Conservation (phyloP, 2,329 filamentous ascomycete genomes). For the Scytalidium sp. region DNA sequence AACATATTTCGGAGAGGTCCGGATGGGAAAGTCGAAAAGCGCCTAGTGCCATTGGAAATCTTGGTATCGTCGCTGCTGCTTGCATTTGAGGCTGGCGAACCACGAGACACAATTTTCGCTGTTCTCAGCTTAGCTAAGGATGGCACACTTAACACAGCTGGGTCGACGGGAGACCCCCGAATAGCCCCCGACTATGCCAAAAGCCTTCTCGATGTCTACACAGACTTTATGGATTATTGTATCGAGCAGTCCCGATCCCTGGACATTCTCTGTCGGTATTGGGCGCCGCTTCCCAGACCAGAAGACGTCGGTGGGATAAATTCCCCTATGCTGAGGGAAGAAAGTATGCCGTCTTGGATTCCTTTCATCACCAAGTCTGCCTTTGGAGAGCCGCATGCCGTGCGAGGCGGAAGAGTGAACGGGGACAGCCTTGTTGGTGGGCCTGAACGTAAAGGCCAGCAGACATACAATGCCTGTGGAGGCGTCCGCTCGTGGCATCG, state of each 20-base stretch:
- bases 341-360: slow-evolving; percentile 15
- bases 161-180: slow-evolving; percentile 7
- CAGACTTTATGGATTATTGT: slow-evolving; percentile 21
- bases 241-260: slow-evolving; percentile 17
- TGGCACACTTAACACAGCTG: background rate
- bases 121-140: slow-evolving; percentile 16
- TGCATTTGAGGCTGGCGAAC: slow-evolving; percentile 15
- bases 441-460: slow-evolving; percentile 4
- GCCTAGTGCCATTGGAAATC: slow-evolving; percentile 11
- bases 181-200: slow-evolving; percentile 17
- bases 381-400: slow-evolving; percentile 9
- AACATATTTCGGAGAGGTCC: slow-evolving; percentile 14
- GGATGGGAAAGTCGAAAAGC: slow-evolving; percentile 11
- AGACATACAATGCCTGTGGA: slow-evolving; percentile 12
- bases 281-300: slow-evolving; percentile 12
- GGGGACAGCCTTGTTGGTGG: slow-evolving; percentile 18
- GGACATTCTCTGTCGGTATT: slow-evolving; percentile 17
- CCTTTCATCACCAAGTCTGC: slow-evolving; percentile 10
- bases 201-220: slow-evolving; percentile 13
- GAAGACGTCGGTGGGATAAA: background rate
- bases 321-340: background rate
- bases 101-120: slow-evolving; percentile 16
- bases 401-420: slow-evolving; percentile 6
- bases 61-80: slow-evolving; percentile 15
- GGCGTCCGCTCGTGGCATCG: slow-evolving; percentile 1